Evolutionary conservation across 257 asterid species (phyloP).

Genomic region (Nicotiana sylvestris): DNA sequence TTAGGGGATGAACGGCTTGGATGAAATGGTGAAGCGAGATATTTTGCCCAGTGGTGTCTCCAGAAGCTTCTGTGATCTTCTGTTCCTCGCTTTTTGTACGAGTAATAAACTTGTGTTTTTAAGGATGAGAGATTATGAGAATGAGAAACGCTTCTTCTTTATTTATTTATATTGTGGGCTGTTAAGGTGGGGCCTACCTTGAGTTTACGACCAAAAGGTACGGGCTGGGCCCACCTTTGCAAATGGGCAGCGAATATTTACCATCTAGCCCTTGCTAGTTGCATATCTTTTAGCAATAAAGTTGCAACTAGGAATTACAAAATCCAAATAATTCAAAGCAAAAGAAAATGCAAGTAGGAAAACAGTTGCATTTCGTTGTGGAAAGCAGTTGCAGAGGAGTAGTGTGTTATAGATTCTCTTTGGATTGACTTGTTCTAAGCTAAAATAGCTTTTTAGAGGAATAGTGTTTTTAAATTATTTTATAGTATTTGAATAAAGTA

Average conservation of each 20-base stretch:
- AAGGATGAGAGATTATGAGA: not conserved
- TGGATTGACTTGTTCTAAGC: too few species aligned
- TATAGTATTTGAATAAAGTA: too few species aligned
- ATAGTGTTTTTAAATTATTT: too few species aligned
- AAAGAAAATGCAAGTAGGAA: not conserved
- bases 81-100: not conserved
- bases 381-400: too few species aligned
- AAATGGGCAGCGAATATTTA: not conserved
- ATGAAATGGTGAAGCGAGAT: conserved; percentile 27
- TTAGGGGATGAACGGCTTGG: conserved; percentile 29
- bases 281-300: not conserved
- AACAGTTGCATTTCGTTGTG: not conserved
- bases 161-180: not conserved
- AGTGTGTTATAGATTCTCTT: too few species aligned
- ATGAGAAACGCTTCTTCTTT: not conserved
- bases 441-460: too few species aligned
- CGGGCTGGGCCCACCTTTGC: not conserved
- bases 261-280: not conserved
- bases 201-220: not conserved
- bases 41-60: conserved; percentile 24
- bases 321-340: too few species aligned
- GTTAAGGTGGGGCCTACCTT: not conserved
- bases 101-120: not conserved
- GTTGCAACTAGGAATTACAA: conserved; percentile 3
- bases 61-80: conserved; percentile 39